Percentiles rank a stretch among this genome's conserved stretches.
Evolutionary conservation across 805 yeast species (phyloP).

Genomic region (Wickerhamiella azymoides): DNA sequence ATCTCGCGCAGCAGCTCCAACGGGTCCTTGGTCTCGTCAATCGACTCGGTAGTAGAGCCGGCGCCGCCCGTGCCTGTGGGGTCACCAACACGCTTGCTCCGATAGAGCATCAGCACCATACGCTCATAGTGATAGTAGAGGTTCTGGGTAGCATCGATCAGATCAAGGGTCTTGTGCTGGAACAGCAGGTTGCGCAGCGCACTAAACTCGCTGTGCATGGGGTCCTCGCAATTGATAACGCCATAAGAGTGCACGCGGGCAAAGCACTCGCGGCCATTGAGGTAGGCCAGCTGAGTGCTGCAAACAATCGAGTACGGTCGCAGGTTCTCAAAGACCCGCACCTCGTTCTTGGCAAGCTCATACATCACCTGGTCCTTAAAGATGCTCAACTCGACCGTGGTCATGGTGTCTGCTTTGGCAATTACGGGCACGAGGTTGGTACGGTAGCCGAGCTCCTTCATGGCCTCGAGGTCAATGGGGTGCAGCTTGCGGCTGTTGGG

Average conservation of each 20-base stretch:
- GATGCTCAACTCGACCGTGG: constrained; percentile 50
- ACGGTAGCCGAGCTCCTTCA: constrained; percentile 68
- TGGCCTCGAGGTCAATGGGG: constrained; percentile 76
- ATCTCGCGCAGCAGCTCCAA: constrained; percentile 12
- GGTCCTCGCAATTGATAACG: constrained; percentile 74
- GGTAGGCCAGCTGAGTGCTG: constrained; percentile 51
- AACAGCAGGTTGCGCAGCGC: constrained; percentile 64
- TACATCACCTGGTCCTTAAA: constrained; percentile 65
- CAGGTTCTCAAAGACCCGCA: constrained; percentile 52
- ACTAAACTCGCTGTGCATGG: constrained; percentile 71
- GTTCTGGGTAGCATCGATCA: constrained; percentile 67
- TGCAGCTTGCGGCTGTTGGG: constrained; percentile 83
- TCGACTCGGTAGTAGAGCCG: background rate
- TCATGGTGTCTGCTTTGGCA: constrained; percentile 76
- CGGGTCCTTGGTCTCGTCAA: constrained; percentile 5
- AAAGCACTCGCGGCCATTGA: constrained; percentile 48
- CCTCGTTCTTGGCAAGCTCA: constrained; percentile 71
- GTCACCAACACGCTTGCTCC: constrained; percentile 11
- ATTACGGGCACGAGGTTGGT: constrained; percentile 83
- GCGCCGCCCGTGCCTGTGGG: background rate
- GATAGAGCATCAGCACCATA: constrained; percentile 17
- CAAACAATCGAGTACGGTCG: constrained; percentile 64
- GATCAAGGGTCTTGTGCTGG: constrained; percentile 73
- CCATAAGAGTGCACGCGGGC: constrained; percentile 93
- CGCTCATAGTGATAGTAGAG: constrained; percentile 71